A percentile compares a stretch with the other conserved stretches of the same genome.
Conservation (phyloP, 2,329 filamentous ascomycete genomes). For the Arthrobotrys megalospora region DNA sequence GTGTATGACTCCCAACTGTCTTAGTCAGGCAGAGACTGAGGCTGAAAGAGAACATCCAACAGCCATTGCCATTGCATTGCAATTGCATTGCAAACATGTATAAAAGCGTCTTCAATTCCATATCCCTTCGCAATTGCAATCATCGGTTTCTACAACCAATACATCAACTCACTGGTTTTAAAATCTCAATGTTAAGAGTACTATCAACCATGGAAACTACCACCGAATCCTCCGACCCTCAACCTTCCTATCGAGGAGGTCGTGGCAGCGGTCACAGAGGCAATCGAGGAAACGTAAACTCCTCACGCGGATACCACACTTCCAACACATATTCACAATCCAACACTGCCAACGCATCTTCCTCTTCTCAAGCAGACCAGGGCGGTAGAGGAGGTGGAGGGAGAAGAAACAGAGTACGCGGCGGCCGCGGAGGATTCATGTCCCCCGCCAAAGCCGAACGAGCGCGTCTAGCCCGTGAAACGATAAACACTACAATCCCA, state of each 20-base stretch:
- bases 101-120: background rate
- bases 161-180: background rate
- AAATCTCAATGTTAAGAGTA: background rate
- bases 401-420: background rate
- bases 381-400: conserved; percentile 20
- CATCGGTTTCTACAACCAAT: background rate
- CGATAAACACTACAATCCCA: conserved; percentile 75
- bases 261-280: background rate
- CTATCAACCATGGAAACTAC: background rate
- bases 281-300: background rate
- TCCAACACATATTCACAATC: conserved; percentile 29
- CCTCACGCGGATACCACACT: conserved; percentile 13
- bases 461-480: conserved; percentile 73
- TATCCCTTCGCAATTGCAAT: background rate
- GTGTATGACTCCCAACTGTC: conserved; percentile 13
- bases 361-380: background rate
- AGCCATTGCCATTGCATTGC: too few species aligned
- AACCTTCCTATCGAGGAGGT: conserved; percentile 10
- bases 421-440: conserved; percentile 20
- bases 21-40: background rate
- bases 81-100: background rate
- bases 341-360: conserved; percentile 28
- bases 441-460: conserved; percentile 64
- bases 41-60: background rate
- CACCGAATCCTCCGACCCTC: background rate